Conservation (phyloP, 352 stramenopile species). For the Phytophthora syringae region DNA sequence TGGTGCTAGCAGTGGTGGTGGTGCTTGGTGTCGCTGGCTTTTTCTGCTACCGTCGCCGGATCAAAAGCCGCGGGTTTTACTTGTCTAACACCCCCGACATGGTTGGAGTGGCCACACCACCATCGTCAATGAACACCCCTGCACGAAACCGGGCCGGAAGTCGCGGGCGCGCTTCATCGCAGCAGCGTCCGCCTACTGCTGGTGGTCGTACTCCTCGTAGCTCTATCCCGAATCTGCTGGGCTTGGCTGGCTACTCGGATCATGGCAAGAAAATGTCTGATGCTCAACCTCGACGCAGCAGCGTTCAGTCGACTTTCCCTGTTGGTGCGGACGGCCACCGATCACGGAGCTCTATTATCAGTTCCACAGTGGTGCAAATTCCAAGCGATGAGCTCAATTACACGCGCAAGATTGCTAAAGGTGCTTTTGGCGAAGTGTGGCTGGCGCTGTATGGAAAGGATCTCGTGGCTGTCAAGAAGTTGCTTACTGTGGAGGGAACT, state of each 20-base stretch:
- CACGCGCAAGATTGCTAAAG: constrained; percentile 81
- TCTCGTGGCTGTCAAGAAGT: constrained; percentile 84
- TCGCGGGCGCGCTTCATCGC: constrained; percentile 39
- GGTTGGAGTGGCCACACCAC: constrained; percentile 40
- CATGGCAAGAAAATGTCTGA: constrained; percentile 44
- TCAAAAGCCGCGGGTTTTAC: constrained; percentile 47
- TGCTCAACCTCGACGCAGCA: constrained; percentile 41
- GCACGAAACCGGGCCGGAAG: constrained; percentile 32
- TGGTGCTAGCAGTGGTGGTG: constrained; percentile 57
- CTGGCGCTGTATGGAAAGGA: constrained; percentile 71
- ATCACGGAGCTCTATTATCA: constrained; percentile 42
- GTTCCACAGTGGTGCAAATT: constrained; percentile 61
- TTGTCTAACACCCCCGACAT: constrained; percentile 41
- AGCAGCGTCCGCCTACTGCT: constrained; percentile 32
- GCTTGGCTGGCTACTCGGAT: constrained; percentile 37
- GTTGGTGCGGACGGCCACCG: constrained; percentile 19
- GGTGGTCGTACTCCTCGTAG: constrained; percentile 33
- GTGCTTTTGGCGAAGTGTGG: constrained; percentile 85
- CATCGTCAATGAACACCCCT: constrained; percentile 38
- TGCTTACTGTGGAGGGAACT: constrained; percentile 60
- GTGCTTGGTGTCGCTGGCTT: constrained; percentile 54
- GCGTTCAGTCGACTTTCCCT: constrained; percentile 34
- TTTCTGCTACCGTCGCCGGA: constrained; percentile 57
- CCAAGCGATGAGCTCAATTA: constrained; percentile 75
- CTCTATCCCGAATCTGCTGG: constrained; percentile 41